Evolutionary conservation across 2,329 filamentous ascomycete genomes (phyloP).

Genomic region (Stenocarpella maydis): DNA sequence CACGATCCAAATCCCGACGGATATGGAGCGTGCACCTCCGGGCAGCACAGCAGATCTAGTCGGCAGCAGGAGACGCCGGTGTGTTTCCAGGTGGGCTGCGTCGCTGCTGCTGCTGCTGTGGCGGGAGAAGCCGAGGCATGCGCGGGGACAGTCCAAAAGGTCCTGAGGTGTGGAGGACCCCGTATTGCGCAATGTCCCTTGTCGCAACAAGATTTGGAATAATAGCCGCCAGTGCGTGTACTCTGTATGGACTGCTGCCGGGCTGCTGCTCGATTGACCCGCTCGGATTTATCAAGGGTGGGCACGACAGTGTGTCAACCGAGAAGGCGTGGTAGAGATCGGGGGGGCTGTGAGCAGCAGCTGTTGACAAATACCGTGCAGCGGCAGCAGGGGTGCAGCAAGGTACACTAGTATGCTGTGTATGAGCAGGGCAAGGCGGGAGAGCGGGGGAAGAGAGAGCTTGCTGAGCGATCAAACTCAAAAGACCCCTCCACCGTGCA

Average conservation of each 20-base stretch:
- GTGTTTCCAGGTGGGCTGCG: neutral
- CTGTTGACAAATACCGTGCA: slow-evolving; percentile 29
- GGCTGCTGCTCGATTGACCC: neutral
- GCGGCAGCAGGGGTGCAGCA: neutral
- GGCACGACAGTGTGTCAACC: neutral
- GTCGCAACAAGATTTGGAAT: neutral
- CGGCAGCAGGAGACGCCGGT: neutral
- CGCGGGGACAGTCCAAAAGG: neutral
- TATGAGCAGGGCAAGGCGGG: neutral
- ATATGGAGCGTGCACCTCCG: neutral
- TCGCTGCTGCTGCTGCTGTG: too few relatives aligned
- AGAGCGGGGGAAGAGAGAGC: neutral
- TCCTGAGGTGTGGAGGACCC: neutral
- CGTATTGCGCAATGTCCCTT: neutral
- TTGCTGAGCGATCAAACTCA: slow-evolving; percentile 29
- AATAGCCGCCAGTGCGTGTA: neutral
- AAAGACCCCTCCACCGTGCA: slow-evolving; percentile 27
- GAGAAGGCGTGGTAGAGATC: slow-evolving; percentile 1
- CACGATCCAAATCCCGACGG: neutral
- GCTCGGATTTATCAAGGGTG: slow-evolving; percentile 10
- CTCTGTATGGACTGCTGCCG: neutral
- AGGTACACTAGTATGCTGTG: too few relatives aligned
- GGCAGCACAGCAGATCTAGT: neutral
- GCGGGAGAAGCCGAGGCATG: neutral
- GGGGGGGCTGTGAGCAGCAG: slow-evolving; percentile 16